Evolutionary conservation across 805 yeast species (phyloP).

Genomic region (Deakozyma indianensis): DNA sequence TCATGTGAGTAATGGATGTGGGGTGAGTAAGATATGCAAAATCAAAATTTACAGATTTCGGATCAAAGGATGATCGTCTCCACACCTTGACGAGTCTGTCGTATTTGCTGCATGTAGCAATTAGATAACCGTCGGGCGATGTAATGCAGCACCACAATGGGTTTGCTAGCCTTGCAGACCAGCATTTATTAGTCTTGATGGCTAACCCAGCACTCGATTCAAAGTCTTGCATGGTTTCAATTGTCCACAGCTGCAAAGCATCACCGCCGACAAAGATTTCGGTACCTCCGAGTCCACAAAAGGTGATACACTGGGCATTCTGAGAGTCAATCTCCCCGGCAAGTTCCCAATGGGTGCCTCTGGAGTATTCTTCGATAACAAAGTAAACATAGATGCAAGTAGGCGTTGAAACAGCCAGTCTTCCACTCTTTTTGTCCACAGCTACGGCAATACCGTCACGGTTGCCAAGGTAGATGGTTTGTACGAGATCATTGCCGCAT

Average conservation of each 20-base stretch:
- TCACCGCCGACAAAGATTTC: constrained; percentile 23
- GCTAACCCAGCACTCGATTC: constrained; percentile 2
- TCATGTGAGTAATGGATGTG: constrained; percentile 35
- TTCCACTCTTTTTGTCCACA: constrained; percentile 46
- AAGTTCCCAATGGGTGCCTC: constrained; percentile 7
- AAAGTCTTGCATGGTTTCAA: constrained; percentile 19
- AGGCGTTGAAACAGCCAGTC: constrained; percentile 16
- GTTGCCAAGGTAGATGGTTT: constrained; percentile 54
- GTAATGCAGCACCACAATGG: constrained; percentile 45
- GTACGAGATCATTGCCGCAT: constrained; percentile 37
- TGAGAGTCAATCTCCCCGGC: constrained; percentile 15
- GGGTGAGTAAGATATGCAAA: constrained; percentile 57
- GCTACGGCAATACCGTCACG: constrained; percentile 53
- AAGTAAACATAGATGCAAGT: constrained; percentile 12
- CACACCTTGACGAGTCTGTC: constrained; percentile 66
- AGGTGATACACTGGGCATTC: constrained; percentile 44
- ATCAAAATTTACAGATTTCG: constrained; percentile 50
- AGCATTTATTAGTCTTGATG: constrained; percentile 17
- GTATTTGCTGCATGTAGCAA: constrained; percentile 47
- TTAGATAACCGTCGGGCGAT: constrained; percentile 52
- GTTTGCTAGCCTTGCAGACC: constrained; percentile 42
- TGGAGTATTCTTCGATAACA: constrained; percentile 12
- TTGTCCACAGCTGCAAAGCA: constrained; percentile 24
- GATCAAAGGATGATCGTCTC: constrained; percentile 59
- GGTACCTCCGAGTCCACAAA: constrained; percentile 36